Base-by-base conservation (phyloP, 2,329 filamentous ascomycete genomes). In the Alternaria sp. region DNA sequence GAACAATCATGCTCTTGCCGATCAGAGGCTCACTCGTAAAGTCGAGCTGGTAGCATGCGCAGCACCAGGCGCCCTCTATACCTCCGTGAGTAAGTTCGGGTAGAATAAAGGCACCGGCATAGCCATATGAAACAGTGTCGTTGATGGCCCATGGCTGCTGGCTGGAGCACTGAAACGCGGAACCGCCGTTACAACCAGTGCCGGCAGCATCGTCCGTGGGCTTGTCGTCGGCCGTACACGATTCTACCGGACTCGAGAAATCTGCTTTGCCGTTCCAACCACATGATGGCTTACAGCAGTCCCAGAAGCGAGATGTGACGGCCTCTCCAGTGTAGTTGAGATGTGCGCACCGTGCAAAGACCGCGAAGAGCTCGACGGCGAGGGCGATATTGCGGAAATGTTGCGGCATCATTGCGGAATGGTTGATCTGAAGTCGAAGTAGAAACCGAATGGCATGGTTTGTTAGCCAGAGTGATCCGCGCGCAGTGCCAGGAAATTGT, bases 271-370 rank as follows among this genome's bases (percentile, higher is more conserved):
- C 83, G 12, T 82, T 75, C 89, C 89, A 85, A 4, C 84, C 83
- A 76, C 89, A 92, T 20, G 87, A 89, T 23, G 89, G 86, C 82
- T 92, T 92, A 82, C 89, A 92, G 82, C 90, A 92, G 76, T 92
- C 89, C 77, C 77, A 80, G 66, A 75, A 80, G 11, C 78, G 76
- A 45, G 76, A 79, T 12, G 78, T 80, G 44, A 78, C 44, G 15
- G 76, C 76, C 45, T 74, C 71, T 33, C 78, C 76, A 44, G 70
- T 73, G 58, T 74, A 69, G 57, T 75, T 71, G 55, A 75, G 69
- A 50, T 68, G 54, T 6, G 70, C 57, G 53, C 65, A 59, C 51
- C 67, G 69, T 44, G 67, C 63, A 51, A 70, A 55, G 46, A 71
- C 54, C 9, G 68, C 62, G 55, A 78, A 71, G 14, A 79, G 66